Percentiles rank a stretch among this genome's conserved stretches.
Evolutionary conservation across 805 yeast genomes (phyloP).

Genomic region (Ogataea minuta): DNA sequence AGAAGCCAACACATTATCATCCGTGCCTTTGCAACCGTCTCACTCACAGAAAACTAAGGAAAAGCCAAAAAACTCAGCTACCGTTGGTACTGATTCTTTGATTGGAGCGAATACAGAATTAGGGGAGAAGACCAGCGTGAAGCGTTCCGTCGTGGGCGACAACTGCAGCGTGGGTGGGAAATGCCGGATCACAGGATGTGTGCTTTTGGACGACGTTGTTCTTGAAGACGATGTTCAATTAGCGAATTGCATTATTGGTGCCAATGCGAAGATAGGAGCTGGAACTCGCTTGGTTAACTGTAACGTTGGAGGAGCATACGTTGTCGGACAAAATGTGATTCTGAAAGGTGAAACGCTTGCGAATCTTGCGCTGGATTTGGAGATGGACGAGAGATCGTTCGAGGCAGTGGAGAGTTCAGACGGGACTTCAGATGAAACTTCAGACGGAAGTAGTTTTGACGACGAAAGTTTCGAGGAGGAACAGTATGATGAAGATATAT

Average conservation of each 20-base stretch:
- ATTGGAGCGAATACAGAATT: conserved; percentile 67
- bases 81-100: conserved; percentile 82
- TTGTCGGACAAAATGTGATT: conserved; percentile 53
- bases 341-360: conserved; percentile 41
- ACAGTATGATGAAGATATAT: conserved; percentile 43
- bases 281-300: conserved; percentile 74
- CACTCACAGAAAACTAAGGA: conserved; percentile 27
- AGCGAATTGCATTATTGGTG: conserved; percentile 88
- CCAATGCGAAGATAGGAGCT: conserved; percentile 56
- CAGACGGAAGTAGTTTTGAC: conserved; percentile 53
- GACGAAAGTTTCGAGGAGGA: conserved; percentile 63
- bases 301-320: conserved; percentile 78
- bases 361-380: conserved; percentile 35
- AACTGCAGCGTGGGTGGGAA: conserved; percentile 78
- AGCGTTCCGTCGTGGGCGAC: conserved; percentile 77
- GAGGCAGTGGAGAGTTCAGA: conserved; percentile 36
- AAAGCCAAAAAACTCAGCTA: conserved; percentile 53
- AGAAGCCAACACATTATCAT: conserved; percentile 12
- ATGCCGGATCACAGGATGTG: conserved; percentile 85
- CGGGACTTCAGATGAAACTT: conserved; percentile 43
- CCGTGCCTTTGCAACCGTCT: conserved; percentile 7
- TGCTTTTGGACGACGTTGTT: conserved; percentile 65
- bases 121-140: conserved; percentile 83
- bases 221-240: conserved; percentile 74
- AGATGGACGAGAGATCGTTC: conserved; percentile 21